phyloP scores from a whole-genome alignment of 2,329 filamentous ascomycete genomes.

The Zasmidium cellare region DNA sequence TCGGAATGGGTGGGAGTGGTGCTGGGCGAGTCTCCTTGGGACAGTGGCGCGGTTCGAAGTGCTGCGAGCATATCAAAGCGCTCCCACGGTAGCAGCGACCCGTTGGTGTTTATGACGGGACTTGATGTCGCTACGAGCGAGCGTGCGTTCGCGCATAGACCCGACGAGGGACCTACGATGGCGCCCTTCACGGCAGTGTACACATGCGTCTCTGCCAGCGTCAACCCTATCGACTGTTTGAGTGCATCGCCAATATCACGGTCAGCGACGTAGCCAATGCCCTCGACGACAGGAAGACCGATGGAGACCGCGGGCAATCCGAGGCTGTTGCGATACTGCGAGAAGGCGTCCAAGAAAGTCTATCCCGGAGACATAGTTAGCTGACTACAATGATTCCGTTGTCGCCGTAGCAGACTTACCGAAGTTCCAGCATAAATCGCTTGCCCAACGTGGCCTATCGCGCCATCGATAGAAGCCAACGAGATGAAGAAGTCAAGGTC shows the following conservation, averaged over 20 bases:
- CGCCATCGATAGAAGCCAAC: slow-evolving; percentile 50
- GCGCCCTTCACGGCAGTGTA: slow-evolving; percentile 3
- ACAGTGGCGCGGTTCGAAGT: too few relatives aligned
- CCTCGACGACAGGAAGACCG: slow-evolving; percentile 54
- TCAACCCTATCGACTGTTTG: neutral
- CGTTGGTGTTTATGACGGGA: too few relatives aligned
- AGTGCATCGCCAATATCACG: neutral
- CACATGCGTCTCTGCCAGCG: neutral
- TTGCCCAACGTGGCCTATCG: slow-evolving; percentile 59
- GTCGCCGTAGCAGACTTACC: too few relatives aligned
- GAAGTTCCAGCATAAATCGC: slow-evolving; percentile 54
- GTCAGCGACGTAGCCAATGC: slow-evolving; percentile 38
- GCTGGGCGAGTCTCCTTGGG: too few relatives aligned
- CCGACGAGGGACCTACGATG: slow-evolving; percentile 1
- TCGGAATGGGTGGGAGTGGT: too few relatives aligned
- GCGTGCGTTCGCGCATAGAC: too few relatives aligned
- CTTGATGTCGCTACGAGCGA: too few relatives aligned
- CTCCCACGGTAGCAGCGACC: too few relatives aligned
- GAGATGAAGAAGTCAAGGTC: slow-evolving; percentile 35
- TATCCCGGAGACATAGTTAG: too few relatives aligned
- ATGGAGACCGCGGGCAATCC: slow-evolving; percentile 50
- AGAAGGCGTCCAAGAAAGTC: slow-evolving; percentile 21
- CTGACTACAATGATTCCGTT: too few relatives aligned
- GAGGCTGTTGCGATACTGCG: slow-evolving; percentile 36
- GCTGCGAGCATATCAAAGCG: too few relatives aligned